Conservation (phyloP, 169 alveolate genomes). For the Plasmodium ovale region DNA sequence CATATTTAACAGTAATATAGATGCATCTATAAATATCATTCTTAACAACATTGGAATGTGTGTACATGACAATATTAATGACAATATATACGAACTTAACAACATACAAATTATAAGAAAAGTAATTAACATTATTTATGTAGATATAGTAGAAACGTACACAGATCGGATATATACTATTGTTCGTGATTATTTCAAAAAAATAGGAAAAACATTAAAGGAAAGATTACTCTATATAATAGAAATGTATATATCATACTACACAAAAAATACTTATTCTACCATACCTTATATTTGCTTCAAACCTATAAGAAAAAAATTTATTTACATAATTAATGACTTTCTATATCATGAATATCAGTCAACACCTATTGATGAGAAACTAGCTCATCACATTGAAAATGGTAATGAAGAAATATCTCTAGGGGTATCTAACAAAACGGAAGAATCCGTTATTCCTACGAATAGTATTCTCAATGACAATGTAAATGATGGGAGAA, state of each 20-base stretch:
- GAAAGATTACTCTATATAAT: slow-evolving; percentile 53
- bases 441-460: neutral
- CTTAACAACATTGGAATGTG: slow-evolving; percentile 51
- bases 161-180: slow-evolving; percentile 35
- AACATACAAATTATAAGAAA: slow-evolving; percentile 67
- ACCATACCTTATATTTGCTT: slow-evolving; percentile 65
- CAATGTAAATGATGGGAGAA: too few species aligned
- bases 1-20: slow-evolving; percentile 40
- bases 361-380: neutral
- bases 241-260: slow-evolving; percentile 71
- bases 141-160: slow-evolving; percentile 68
- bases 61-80: slow-evolving; percentile 36
- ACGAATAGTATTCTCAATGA: neutral
- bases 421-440: neutral
- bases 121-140: slow-evolving; percentile 58
- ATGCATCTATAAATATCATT: slow-evolving; percentile 40
- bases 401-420: neutral
- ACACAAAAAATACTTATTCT: slow-evolving; percentile 36
- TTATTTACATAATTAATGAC: slow-evolving; percentile 39
- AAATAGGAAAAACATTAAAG: slow-evolving; percentile 25
- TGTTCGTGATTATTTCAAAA: slow-evolving; percentile 59
- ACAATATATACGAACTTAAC: slow-evolving; percentile 45
- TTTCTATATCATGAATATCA: slow-evolving; percentile 53
- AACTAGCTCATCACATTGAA: neutral
- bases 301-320: slow-evolving; percentile 60